Evolutionary conservation across 352 stramenopile genomes (phyloP).

Genomic region (Phytophthora meadii): DNA sequence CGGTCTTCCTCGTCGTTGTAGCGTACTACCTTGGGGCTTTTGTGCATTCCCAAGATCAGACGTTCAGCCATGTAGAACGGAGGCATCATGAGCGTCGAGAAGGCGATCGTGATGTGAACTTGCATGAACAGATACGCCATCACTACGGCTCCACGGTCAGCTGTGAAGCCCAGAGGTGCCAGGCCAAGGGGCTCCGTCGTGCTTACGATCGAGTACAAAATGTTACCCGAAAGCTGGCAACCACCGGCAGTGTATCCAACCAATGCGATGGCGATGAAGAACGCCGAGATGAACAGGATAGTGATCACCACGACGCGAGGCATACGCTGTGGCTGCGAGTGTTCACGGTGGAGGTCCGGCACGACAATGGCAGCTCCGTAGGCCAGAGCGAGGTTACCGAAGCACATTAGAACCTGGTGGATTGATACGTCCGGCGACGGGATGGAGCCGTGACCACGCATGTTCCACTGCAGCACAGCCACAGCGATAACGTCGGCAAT

Average conservation of each 20-base stretch:
- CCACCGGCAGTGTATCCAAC: conserved; percentile 52
- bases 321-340: conserved; percentile 59
- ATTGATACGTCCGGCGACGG: conserved; percentile 46
- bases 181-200: conserved; percentile 33
- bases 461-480: conserved; percentile 49
- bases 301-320: conserved; percentile 60
- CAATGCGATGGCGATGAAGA: conserved; percentile 54
- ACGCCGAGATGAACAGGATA: conserved; percentile 50
- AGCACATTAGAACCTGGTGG: conserved; percentile 53
- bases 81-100: conserved; percentile 57
- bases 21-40: conserved; percentile 32
- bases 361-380: conserved; percentile 67
- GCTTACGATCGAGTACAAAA: conserved; percentile 62
- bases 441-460: conserved; percentile 49
- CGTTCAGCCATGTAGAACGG: conserved; percentile 71
- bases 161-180: conserved; percentile 51
- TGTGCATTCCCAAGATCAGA: conserved; percentile 70
- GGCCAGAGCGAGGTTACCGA: conserved; percentile 56
- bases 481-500: conserved; percentile 56
- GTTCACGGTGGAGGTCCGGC: conserved; percentile 56
- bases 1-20: conserved; percentile 32
- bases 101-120: conserved; percentile 54
- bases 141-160: conserved; percentile 50
- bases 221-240: conserved; percentile 63
- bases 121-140: conserved; percentile 70